Evolutionary conservation across 768 basidiomycete species (phyloP), one percentile per base, ranked within the genome.

Genomic region (Coprinopsis cinerea): DNA sequence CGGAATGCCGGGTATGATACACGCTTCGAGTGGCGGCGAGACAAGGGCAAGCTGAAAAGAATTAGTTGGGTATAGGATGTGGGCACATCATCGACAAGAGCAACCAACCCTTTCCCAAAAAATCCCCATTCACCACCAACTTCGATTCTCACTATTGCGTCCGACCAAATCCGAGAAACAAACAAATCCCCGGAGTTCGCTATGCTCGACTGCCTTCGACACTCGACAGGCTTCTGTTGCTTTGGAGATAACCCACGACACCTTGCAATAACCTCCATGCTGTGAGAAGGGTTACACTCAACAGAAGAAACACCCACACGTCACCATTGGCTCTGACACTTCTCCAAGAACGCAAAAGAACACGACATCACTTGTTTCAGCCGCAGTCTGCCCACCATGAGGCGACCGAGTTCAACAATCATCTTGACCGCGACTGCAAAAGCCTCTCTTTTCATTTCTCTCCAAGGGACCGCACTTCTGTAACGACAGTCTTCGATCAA

Each of bases 21-120:
- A n/a, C 7, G 30, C 30, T 7, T 14, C 37, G 18, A 40, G 10
- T 40, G 37, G 37, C n/a, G 30, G 30, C n/a, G 30, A n/a, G 9
- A 34, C 30, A 40, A 40, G 9, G 37, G 37, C 18, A 15, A 9
- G 9, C 30, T 9, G 30, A 15, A 7, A 9, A 32, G 30, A 32
- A 48, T 49, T 49, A 49, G 3, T 11, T 17, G 14, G 32, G 49
- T 44, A 51, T 51, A 45, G 42, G 23, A 25, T 51, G 30, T 45
- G 44, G 27, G 35, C 24, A 46, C 44, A 51, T 51, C 27, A 27
- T 47, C 30, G 44, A 35, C 24, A 22, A 27, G 43, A 46, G 22
- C 32, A 44, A 44, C 28, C 42, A 46, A 37, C 24, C 34, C 20
- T 27, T 44, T 25, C 24, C 6, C 15, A 20, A n/a, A 36, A 48